phyloP scores from a whole-genome alignment of 2,329 filamentous ascomycete genomes.

The Alternaria arbusti region DNA sequence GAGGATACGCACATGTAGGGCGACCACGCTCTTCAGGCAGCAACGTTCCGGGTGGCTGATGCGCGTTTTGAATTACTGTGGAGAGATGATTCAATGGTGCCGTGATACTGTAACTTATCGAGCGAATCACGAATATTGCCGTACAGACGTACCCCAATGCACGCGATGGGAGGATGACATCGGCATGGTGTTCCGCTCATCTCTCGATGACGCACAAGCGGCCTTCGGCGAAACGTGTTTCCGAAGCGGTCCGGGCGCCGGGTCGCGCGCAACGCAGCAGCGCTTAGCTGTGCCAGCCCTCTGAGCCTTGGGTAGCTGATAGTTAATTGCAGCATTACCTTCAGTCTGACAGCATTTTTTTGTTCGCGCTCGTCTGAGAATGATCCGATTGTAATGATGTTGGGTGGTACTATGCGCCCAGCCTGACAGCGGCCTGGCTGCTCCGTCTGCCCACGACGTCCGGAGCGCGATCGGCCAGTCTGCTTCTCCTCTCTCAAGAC shows the following conservation, averaged over 20 bases:
- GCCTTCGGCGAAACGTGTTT: not conserved
- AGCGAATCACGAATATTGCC: fast-evolving
- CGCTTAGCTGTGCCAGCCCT: not conserved
- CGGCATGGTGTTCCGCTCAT: not conserved
- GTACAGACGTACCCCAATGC: fast-evolving
- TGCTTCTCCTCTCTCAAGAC: not conserved
- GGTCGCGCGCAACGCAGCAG: not conserved
- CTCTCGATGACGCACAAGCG: not conserved
- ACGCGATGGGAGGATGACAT: not conserved
- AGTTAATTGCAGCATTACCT: not conserved
- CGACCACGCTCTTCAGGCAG: not conserved
- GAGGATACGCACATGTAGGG: not conserved
- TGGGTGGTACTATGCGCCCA: not conserved
- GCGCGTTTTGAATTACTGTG: fast-evolving
- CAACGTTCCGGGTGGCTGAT: not conserved
- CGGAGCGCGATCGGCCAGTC: not conserved
- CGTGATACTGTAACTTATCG: not conserved
- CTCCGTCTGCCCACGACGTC: not conserved
- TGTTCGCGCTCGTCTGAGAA: not conserved
- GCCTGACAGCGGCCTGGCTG: not conserved
- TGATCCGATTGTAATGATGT: not conserved
- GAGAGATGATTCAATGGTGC: fast-evolving
- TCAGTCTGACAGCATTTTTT: not conserved
- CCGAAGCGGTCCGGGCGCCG: not conserved
- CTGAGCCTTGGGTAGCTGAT: not conserved